These are phyloP conservation scores for Suillus sp. DNA, from an alignment of 768 basidiomycete genomes.

Conservation along the genomic window DNA sequence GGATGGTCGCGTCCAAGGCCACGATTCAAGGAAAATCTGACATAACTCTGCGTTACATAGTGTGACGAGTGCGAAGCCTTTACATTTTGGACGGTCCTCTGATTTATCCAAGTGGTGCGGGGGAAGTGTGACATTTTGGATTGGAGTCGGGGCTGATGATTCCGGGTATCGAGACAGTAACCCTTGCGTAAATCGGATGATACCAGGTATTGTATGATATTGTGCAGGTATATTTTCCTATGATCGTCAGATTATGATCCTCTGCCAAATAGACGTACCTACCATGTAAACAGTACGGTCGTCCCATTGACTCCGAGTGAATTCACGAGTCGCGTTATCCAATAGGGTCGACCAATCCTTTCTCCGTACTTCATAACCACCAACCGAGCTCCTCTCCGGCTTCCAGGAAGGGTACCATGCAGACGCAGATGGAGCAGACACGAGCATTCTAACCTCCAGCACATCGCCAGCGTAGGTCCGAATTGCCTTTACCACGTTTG, in stretches of 20 bases:
- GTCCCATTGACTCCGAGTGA: slow-evolving; percentile 58
- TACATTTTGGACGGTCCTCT: slow-evolving; percentile 57
- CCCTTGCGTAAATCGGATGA: slow-evolving; percentile 46
- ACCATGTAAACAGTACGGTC: slow-evolving; percentile 69
- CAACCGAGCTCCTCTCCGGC: slow-evolving; percentile 36
- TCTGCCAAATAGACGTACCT: neutral
- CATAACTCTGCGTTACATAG: slow-evolving; percentile 45
- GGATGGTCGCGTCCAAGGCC: slow-evolving; percentile 58
- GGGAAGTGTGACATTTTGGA: slow-evolving; percentile 61
- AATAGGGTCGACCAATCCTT: slow-evolving; percentile 42
- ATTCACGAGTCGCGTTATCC: slow-evolving; percentile 27
- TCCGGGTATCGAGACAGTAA: slow-evolving; percentile 31
- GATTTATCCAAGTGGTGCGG: slow-evolving; percentile 65
- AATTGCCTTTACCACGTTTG: slow-evolving; percentile 56
- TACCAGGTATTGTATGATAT: slow-evolving; percentile 51
- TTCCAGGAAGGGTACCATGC: slow-evolving; percentile 38
- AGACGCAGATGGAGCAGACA: slow-evolving; percentile 45
- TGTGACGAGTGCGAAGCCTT: slow-evolving; percentile 76
- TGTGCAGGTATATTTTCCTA: slow-evolving; percentile 73
- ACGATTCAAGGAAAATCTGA: slow-evolving; percentile 45
- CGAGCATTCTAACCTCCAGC: slow-evolving; percentile 65
- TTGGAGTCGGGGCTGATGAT: slow-evolving; percentile 19
- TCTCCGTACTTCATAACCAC: slow-evolving; percentile 68
- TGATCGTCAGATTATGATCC: slow-evolving; percentile 7
- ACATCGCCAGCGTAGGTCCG: slow-evolving; percentile 47